Evolutionary conservation across 441 rosid species (phyloP).

Genomic region (Adansonia madagascariensis): DNA sequence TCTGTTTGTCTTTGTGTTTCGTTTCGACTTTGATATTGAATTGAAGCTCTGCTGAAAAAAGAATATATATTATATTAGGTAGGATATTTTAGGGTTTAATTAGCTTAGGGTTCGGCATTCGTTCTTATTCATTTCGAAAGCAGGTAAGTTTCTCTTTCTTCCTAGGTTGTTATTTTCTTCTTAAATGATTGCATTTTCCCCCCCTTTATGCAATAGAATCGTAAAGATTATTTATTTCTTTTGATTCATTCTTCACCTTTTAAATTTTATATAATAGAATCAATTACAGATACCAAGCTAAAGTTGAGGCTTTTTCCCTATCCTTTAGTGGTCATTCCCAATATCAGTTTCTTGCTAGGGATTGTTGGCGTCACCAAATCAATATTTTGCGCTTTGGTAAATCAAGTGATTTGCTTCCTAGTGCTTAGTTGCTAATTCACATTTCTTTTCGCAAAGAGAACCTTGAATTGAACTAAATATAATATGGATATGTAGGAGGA

Average conservation of each 20-base stretch:
- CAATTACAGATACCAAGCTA: neutral
- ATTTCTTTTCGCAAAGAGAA: neutral
- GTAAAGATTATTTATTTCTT: neutral
- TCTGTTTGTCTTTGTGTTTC: too few species aligned
- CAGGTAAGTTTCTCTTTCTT: neutral
- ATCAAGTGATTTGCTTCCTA: neutral
- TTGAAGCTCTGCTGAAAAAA: neutral
- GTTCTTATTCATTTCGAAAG: neutral
- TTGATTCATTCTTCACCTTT: neutral
- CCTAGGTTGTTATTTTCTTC: neutral
- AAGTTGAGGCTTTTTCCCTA: neutral
- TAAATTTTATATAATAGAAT: neutral
- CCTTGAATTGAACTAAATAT: neutral
- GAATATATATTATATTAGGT: neutral
- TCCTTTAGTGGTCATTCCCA: neutral
- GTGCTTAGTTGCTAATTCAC: neutral
- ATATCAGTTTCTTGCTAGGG: neutral
- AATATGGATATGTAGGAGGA: constrained; percentile 26
- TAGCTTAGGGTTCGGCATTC: neutral
- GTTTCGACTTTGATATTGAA: neutral
- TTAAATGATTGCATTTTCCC: neutral
- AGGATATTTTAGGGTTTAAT: neutral
- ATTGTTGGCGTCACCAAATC: neutral
- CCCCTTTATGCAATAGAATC: neutral
- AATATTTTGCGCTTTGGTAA: neutral